Evolutionary conservation across 345 rosid genomes (phyloP), one percentile per base, ranked within the genome.

Genomic region (Murraya paniculata): DNA sequence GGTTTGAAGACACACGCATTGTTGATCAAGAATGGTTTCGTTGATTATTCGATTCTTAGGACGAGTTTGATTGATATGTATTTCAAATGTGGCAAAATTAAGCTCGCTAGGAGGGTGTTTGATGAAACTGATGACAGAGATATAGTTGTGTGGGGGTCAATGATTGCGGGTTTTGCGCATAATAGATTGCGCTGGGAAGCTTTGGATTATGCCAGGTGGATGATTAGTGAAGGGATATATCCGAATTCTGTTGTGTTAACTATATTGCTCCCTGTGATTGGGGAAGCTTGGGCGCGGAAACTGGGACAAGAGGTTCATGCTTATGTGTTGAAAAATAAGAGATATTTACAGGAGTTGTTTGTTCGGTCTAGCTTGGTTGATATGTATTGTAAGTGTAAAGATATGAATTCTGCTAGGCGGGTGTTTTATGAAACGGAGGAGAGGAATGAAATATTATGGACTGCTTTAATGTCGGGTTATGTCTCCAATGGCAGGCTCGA

Each of bases 341-440:
- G 48, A 70, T 90, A 88, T 75, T 73, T 82, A 11, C 88, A 77
- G 75, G 87, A 89, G 80, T 80, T 82, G 64, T 61, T 82, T 61
- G 81, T 95, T 82, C 97, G 90, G 81, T 87, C 97, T 66, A 94
- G 90, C 33, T 83, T 95, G 83, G 86, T 91, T 78, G 95, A 93
- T 81, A 91, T 95, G 88, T 95, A 95, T 77, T 90, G 94, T 87
- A 93, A 95, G 72, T 91, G 98, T 83, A 91, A 89, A 57, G 91
- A 93, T 75, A 83, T 95, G 89, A 83, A 55, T 74, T 90, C 89
- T 3, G 97, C 88, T 56, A 86, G 97, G 80, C 88, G 72, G 36
- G 97, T 90, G 14, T 95, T 95, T 78, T 93, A 95, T 71, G 81
- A 81, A 10, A 88, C 91, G 0, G 66, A 67, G 62, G 88, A 91